These are phyloP conservation scores for Cercis canadensis DNA, from an alignment of 306 rosid species.

Conservation along the genomic window DNA sequence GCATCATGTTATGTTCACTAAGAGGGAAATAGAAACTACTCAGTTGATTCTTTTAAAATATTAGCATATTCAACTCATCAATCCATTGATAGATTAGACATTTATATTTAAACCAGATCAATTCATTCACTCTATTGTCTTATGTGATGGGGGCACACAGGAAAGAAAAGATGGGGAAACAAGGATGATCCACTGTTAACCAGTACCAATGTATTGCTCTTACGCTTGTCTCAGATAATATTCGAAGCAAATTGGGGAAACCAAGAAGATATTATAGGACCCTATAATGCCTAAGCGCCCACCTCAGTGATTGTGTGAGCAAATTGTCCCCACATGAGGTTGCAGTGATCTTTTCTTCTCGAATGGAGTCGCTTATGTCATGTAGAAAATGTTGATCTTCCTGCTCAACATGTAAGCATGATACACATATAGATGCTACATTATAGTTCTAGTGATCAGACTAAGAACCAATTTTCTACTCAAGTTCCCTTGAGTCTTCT, in stretches of 20 bases:
- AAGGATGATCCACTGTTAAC: neutral
- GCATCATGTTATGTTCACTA: neutral
- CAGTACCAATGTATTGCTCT: neutral
- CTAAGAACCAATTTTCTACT: too few species aligned
- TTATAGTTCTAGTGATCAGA: too few species aligned
- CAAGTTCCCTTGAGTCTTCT: too few species aligned
- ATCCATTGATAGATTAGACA: too few species aligned
- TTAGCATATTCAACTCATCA: too few species aligned
- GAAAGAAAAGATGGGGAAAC: slow-evolving; percentile 20
- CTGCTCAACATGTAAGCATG: neutral
- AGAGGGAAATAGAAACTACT: neutral
- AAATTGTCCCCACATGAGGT: too few species aligned
- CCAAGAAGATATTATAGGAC: neutral
- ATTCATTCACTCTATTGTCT: neutral
- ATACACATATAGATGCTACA: too few species aligned
- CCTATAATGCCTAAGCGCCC: neutral
- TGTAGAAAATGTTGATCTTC: slow-evolving; percentile 10
- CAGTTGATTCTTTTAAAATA: too few species aligned
- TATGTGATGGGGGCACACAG: slow-evolving; percentile 19
- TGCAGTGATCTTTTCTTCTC: too few species aligned
- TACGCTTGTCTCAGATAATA: neutral
- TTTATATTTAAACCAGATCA: too few species aligned
- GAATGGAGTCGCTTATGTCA: neutral
- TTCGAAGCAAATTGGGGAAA: too few species aligned
- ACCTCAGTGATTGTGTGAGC: too few species aligned